These are phyloP conservation scores for Myriangium duriaei DNA, from an alignment of 2,329 filamentous ascomycete species.

Conservation along the genomic window DNA sequence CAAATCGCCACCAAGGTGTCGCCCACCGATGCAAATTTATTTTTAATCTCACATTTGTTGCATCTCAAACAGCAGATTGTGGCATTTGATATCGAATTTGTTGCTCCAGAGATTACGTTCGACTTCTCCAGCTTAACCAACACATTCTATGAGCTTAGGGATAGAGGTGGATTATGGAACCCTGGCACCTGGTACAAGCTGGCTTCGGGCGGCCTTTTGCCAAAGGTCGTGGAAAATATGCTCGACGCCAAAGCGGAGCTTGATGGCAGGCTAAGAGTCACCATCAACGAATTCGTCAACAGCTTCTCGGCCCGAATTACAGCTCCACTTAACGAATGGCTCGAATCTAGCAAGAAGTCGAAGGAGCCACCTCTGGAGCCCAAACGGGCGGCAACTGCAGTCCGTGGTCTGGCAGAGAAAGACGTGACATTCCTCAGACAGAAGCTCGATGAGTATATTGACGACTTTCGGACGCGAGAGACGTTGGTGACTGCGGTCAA, in stretches of 20 bases:
- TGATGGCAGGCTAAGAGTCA: slow-evolving; percentile 47
- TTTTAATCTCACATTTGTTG: slow-evolving; percentile 88
- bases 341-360: slow-evolving; percentile 14
- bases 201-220: slow-evolving; percentile 40
- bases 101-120: slow-evolving; percentile 51
- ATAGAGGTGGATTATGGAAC: slow-evolving; percentile 54
- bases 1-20: slow-evolving; percentile 50
- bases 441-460: slow-evolving; percentile 50
- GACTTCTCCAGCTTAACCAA: slow-evolving; percentile 54
- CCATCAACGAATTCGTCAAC: slow-evolving; percentile 55
- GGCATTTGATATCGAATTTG: slow-evolving; percentile 81
- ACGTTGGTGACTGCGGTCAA: slow-evolving; percentile 54
- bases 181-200: slow-evolving; percentile 49
- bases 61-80: slow-evolving; percentile 93
- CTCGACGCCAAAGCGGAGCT: slow-evolving; percentile 58
- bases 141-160: slow-evolving; percentile 55
- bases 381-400: slow-evolving; percentile 26
- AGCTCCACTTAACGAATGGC: slow-evolving; percentile 27
- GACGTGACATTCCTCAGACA: slow-evolving; percentile 44
- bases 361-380: slow-evolving; percentile 9
- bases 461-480: slow-evolving; percentile 51
- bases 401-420: slow-evolving; percentile 43
- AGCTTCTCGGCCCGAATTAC: slow-evolving; percentile 46
- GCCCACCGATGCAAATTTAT: slow-evolving; percentile 69
- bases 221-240: slow-evolving; percentile 58